Base-by-base conservation (phyloP, 164 flowering plant genomes). In the Annona squamosa region DNA sequence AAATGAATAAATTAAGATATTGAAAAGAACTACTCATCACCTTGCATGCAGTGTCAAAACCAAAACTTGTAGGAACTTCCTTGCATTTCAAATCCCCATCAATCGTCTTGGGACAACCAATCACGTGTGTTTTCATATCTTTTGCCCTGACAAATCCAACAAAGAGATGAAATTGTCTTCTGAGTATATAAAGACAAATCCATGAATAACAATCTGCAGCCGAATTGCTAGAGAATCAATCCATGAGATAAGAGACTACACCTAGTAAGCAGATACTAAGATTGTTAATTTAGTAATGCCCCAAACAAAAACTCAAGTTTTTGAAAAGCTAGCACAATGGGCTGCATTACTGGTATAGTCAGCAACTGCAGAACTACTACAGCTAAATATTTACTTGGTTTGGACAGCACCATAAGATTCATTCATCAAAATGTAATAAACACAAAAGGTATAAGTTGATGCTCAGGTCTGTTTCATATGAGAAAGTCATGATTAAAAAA, bases 11-110 rank as follows among this genome's bases (percentile, higher is more conserved):
- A 16, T 52, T 10, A 52, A 52, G 59, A 16, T 52, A 10, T 7
- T 10, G 9, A 42, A 41, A 9, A 43, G 44, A n/a, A 48, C 16
- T 9, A 41, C 43, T 3, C 37, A 61, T 83, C 70, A 93, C 98
- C 98, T 86, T 93, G 94, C 98, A 93, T 9, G 98, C 97, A 64
- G 98, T 93, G 76, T 93, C 98, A 84, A 93, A 93, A 37, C 98
- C 98, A 86, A 93, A 93, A 86, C 98, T 93, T n/a, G 86, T 72
- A 2, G 98, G 98, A 59, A 93, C 98, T 79, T 93, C 98, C 81
- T 91, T 93, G 88, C 88, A 81, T 85, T 93, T 93, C 78, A 93
- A 80, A 77, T 93, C 98, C 81, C 98, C 98, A 80, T 93, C 98
- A 84, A 91, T 93, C 43, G 98, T 93, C 85, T 93, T 91, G 52